Percentiles rank a stretch among this genome's conserved stretches.
These are phyloP conservation scores for Pythium phragmitis DNA, from an alignment of 352 stramenopile species.

Conservation along the genomic window DNA sequence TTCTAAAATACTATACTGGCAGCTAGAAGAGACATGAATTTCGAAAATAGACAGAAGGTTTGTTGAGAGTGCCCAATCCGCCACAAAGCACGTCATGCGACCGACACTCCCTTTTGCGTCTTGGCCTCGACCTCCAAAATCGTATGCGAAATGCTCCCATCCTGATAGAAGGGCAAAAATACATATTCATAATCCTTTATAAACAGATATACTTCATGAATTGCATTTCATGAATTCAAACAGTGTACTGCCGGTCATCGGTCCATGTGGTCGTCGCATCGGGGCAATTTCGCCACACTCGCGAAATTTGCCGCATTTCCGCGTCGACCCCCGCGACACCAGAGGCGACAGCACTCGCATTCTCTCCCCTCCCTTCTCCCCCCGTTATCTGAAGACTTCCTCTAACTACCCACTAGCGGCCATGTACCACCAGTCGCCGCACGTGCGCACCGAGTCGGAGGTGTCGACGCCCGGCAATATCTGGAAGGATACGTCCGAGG, in stretches of 20 bases:
- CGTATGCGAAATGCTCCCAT: background rate
- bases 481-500: conserved; percentile 72
- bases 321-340: background rate
- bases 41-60: background rate
- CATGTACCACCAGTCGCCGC: conserved; percentile 15
- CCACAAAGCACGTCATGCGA: conserved; percentile 10
- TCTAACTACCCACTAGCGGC: background rate
- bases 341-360: background rate
- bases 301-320: background rate
- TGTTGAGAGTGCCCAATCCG: background rate
- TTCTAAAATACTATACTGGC: background rate
- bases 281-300: background rate
- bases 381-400: background rate
- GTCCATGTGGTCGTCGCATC: background rate
- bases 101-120: background rate
- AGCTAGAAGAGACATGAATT: background rate
- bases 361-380: background rate
- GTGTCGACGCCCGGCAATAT: conserved; percentile 29
- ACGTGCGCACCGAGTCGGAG: conserved; percentile 12
- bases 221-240: background rate
- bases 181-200: too few species aligned
- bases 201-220: background rate
- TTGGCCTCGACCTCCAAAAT: background rate
- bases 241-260: background rate
- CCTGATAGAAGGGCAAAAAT: background rate